Conservation (phyloP, 1,284 basidiomycete species). For the Trametes polyzona region DNA sequence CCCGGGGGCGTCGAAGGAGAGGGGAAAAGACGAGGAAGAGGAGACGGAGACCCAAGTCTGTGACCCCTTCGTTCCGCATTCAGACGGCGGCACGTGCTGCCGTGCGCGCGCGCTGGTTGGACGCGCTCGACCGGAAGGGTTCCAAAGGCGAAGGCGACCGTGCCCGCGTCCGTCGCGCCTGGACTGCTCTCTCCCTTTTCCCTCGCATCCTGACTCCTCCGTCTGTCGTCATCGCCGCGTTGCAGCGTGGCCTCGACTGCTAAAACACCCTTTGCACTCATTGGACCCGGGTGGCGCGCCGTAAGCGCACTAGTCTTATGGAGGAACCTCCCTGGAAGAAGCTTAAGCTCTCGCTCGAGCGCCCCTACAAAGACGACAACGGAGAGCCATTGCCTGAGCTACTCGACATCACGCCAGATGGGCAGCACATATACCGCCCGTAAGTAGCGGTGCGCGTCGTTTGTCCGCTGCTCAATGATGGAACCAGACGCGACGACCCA, state of each 20-base stretch:
- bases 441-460: conserved; percentile 39
- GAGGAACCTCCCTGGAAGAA: conserved; percentile 58
- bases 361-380: conserved; percentile 77
- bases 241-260: not conserved
- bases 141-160: not conserved
- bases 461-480: not conserved
- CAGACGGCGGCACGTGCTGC: conserved; percentile 7
- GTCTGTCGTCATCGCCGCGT: not conserved
- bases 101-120: conserved; percentile 4
- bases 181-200: not conserved
- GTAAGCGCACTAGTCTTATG: conserved; percentile 18
- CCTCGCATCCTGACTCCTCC: not conserved
- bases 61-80: conserved; percentile 6
- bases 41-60: not conserved
- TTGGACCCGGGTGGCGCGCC: not conserved
- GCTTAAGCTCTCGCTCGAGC: conserved; percentile 69
- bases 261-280: no score
- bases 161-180: not conserved
- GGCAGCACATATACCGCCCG: conserved; percentile 70
- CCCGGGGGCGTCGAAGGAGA: not conserved
- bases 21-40: conserved; percentile 6
- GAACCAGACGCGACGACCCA: conserved; percentile 54
- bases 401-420: conserved; percentile 70
- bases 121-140: conserved; percentile 7
- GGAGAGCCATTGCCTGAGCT: conserved; percentile 64